A percentile compares a stretch with the other conserved stretches of the same genome.
phyloP scores from a whole-genome alignment of 495 filamentous ascomycete species.

The Oleoguttula mirabilis region DNA sequence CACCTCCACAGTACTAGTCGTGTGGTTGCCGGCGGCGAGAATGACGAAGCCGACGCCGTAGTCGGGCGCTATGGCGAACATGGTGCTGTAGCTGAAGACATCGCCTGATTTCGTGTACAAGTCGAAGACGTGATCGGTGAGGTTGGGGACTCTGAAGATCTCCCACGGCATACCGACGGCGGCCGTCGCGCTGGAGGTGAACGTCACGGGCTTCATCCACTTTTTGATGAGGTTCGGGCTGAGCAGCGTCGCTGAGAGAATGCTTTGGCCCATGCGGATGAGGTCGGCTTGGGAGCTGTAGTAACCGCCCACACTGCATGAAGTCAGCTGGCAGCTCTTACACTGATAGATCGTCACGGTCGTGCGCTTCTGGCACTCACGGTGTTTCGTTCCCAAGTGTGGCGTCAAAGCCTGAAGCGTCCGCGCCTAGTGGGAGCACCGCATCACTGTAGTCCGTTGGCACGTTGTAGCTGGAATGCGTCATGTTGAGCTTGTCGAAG shows the following conservation, averaged over 20 bases:
- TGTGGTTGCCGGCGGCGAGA: conserved; percentile 16
- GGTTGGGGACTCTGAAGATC: conserved; percentile 26
- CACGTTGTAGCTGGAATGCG: conserved; percentile 12
- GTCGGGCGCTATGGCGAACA: conserved; percentile 16
- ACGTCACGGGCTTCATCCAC: conserved; percentile 23
- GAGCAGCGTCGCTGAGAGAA: conserved; percentile 16
- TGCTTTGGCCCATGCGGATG: conserved; percentile 18
- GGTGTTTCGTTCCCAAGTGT: conserved; percentile 11
- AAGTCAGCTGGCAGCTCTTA: background rate
- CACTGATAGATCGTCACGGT: background rate
- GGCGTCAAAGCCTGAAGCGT: conserved; percentile 12
- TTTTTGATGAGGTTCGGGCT: conserved; percentile 10
- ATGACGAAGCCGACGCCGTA: conserved; percentile 20
- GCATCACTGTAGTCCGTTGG: background rate
- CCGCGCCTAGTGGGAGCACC: conserved; percentile 14
- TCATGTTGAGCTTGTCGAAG: conserved; percentile 17
- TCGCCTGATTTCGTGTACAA: conserved; percentile 23
- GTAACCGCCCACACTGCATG: conserved; percentile 16
- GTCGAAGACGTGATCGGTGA: conserved; percentile 23
- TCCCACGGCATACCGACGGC: conserved; percentile 32
- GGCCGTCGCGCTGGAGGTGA: conserved; percentile 8
- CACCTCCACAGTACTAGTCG: conserved; percentile 21
- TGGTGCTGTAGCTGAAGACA: conserved; percentile 17
- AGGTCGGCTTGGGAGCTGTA: conserved; percentile 19
- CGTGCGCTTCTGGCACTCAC: conserved; percentile 11